Conservation (phyloP, 2,329 filamentous ascomycete genomes). For the Orbilia blumenaviensis region DNA sequence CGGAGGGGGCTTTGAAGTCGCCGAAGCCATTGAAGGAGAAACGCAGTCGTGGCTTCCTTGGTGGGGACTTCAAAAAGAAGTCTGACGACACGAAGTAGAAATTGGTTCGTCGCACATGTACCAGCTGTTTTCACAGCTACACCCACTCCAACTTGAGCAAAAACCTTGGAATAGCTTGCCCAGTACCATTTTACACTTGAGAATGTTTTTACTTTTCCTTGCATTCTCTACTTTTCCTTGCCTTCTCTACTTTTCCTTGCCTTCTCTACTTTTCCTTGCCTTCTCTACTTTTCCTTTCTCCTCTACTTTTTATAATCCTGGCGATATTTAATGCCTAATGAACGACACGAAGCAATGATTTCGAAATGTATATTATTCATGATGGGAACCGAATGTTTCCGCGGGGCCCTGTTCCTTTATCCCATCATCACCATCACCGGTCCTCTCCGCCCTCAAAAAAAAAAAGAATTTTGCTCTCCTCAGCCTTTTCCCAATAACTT, state of each 20-base stretch:
- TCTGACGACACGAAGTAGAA: slow-evolving; percentile 47
- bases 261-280: not conserved
- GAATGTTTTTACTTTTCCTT: not conserved
- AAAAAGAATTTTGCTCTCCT: slow-evolving; percentile 22
- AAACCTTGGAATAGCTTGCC: slow-evolving; percentile 16
- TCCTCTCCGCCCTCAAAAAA: slow-evolving; percentile 13
- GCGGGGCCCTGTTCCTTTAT: slow-evolving; percentile 10
- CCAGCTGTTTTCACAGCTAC: slow-evolving; percentile 10
- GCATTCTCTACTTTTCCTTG: not conserved
- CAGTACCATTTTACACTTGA: slow-evolving; percentile 35
- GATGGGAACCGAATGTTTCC: slow-evolving; percentile 31
- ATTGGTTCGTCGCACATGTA: not conserved
- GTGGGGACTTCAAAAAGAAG: slow-evolving; percentile 39
- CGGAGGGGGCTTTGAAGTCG: slow-evolving; percentile 30
- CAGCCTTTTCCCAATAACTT: slow-evolving; percentile 6
- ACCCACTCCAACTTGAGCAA: not conserved
- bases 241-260: slow-evolving; percentile 3
- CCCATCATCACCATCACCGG: slow-evolving; percentile 21
- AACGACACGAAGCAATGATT: slow-evolving; percentile 34
- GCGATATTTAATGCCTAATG: slow-evolving; percentile 50
- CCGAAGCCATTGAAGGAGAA: slow-evolving; percentile 45
- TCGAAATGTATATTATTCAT: slow-evolving; percentile 42
- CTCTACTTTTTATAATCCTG: slow-evolving; percentile 24
- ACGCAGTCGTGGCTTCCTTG: slow-evolving; percentile 45
- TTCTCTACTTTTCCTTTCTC: not conserved